Percentiles rank a stretch among this genome's conserved stretches.
Conservation (phyloP, 2,329 filamentous ascomycete genomes). For the Rutstroemia sp. region DNA sequence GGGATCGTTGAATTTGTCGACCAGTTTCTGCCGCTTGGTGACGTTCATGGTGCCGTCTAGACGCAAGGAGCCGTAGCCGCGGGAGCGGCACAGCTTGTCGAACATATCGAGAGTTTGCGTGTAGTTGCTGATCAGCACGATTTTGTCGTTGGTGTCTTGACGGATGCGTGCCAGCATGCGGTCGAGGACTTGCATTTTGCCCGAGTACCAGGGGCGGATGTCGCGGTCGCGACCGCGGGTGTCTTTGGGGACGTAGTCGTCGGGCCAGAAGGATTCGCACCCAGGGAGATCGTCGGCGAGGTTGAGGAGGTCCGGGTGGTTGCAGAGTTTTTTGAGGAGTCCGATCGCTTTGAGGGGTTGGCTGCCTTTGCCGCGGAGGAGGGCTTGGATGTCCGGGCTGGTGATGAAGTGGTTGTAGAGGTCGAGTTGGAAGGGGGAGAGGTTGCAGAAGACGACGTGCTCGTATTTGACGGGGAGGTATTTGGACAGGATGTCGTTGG, state of each 20-base stretch:
- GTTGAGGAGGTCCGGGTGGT: conserved; percentile 89
- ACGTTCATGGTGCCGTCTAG: conserved; percentile 98
- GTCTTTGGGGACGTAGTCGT: conserved; percentile 85
- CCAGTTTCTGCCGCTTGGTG: conserved; percentile 91
- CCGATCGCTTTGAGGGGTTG: conserved; percentile 96
- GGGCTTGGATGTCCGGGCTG: conserved; percentile 86
- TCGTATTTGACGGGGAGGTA: conserved; percentile 98
- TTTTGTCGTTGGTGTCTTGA: conserved; percentile 96
- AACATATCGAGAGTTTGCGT: conserved; percentile 95
- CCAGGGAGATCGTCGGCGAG: conserved; percentile 79
- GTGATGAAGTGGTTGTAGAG: conserved; percentile 97
- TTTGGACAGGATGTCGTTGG: conserved; percentile 96
- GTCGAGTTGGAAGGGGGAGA: conserved; percentile 85
- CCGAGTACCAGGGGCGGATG: conserved; percentile 90
- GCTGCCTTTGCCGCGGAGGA: conserved; percentile 88
- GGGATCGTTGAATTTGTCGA: conserved; percentile 96
- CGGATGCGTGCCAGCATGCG: conserved; percentile 95
- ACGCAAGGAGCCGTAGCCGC: conserved; percentile 77
- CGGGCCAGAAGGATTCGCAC: conserved; percentile 71
- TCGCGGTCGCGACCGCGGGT: conserved; percentile 83
- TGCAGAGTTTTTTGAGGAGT: conserved; percentile 96
- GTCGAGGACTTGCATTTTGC: conserved; percentile 97
- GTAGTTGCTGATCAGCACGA: conserved; percentile 97
- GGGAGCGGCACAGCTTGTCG: conserved; percentile 77
- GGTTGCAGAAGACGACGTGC: conserved; percentile 95